Base-by-base conservation (phyloP, 228 moss, liverwort and hornwort species). In the Sphagnum fallax region DNA sequence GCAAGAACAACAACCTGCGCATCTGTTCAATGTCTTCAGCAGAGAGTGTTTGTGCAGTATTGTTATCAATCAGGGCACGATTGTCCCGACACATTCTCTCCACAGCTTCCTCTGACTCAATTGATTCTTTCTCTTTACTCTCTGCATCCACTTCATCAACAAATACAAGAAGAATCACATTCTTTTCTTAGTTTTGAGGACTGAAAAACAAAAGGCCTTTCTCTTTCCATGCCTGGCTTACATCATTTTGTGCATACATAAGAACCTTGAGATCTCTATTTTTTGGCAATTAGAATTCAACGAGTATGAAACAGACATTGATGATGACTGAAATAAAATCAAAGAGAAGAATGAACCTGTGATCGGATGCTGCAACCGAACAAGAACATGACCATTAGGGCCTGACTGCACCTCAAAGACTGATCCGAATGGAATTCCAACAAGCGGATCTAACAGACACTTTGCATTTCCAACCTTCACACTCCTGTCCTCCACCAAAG, bases 11-110 rank as follows among this genome's bases (percentile, higher is more conserved):
- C 32, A 32, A 92, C 91, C 76, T 87, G 79, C 89, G 89, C 98
- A 98, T 93, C 61, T 87, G 88, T 66, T 79, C 83, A 49, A 94
- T 98, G 67, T 94, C 94, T 69, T 88, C 87, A 2, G 91, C 90
- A 71, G 98, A 94, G 65, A 98, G 87, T 52, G 87, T 90, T 71
- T 98, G 98, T 3, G 98, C 94, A 4, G 89, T 90, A 65, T 98
- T 98, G 50, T 94, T 83, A 71, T 98, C 98, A 49, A 98, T 81
- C 16, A 98, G 77, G 62, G 81, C 77, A 65, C 94, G 88, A 71
- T 98, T 98, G 50, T 98, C 92, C 64, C 72, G 78, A 67, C 77
- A 80, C 48, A 68, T 70, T 10, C 61, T 15, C 12, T 79, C 78
- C 68, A 76, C 84, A 57, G 52, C 69, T 47, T 61, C 71, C 51